Evolutionary conservation across 176 grass and related monocot species (phyloP), one percentile per base, ranked within the genome.

Genomic region (Avena insularis): DNA sequence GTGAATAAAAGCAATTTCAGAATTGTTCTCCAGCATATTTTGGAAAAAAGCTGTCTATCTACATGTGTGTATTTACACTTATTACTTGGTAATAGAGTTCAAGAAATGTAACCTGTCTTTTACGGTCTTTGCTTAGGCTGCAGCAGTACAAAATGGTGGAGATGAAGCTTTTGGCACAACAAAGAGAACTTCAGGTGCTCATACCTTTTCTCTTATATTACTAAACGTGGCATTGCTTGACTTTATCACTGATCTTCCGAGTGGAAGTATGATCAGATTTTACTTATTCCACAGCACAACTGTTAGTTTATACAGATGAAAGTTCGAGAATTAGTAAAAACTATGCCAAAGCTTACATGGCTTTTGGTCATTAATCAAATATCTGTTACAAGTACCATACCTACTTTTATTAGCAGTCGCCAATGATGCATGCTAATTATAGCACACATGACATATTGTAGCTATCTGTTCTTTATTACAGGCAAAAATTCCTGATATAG

Each of bases 131-230:
- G 70, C 67, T 66, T 75, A 95, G 97, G 89, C 84, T 96, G 36
- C 97, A 99, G 55, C 94, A 99, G 74, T 99, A 99, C 73, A 96
- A 93, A 85, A 86, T 99, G 27, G 94, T 99, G 78, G 97, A 99
- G 89, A 99, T 99, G 97, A 99, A 99, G 65, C 97, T 99, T 87
- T 87, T 99, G 9, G 97, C 97, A 67, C 97, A 99, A 84, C 97
- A 96, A 89, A 93, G 97, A 45, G 97, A 99, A 79, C 94, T 99
- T 86, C 97, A 99, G 97, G 96, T 95, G 59, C 57, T 79, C 80
- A 63, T 88, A 33, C 33, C 11, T 31, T 53, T 68, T 79, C 47
- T 5, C 14, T 45, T 84, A 56, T 12, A 43, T 68, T 79, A 33
- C 8, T 35, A 64, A 65, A 75, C 7, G n/a, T 49, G 43, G 8